Evolutionary conservation across 2,329 filamentous ascomycete species (phyloP).

Genomic region (Sporothrix euskadiensis): DNA sequence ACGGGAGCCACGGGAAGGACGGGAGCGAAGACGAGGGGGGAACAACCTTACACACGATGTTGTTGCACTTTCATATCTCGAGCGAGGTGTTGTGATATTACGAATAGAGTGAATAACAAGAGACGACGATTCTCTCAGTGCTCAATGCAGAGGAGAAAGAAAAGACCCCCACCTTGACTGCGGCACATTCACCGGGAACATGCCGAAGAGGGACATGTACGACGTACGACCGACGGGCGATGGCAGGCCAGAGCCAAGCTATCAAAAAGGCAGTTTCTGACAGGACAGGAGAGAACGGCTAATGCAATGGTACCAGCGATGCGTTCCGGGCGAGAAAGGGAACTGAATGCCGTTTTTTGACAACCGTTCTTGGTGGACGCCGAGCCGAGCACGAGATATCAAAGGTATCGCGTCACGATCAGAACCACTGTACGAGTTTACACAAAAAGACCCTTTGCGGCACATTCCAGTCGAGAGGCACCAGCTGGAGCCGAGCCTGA

Average conservation of each 20-base stretch:
- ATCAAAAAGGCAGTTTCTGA: slow-evolving; percentile 3
- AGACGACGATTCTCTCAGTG: background rate
- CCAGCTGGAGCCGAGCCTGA: background rate
- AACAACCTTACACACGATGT: background rate
- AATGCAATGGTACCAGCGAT: slow-evolving; percentile 17
- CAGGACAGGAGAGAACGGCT: background rate
- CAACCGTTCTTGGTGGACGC: background rate
- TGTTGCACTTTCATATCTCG: slow-evolving; percentile 1
- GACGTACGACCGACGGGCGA: slow-evolving; percentile 15
- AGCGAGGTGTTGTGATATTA: slow-evolving; percentile 1
- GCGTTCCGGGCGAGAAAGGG: background rate
- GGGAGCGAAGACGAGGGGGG: background rate
- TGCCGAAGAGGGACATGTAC: slow-evolving; percentile 22
- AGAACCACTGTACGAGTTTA: background rate
- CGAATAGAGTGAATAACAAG: background rate
- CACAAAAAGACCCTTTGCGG: background rate
- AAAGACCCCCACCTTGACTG: background rate
- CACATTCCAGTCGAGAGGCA: slow-evolving; percentile 7
- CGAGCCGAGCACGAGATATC: slow-evolving; percentile 4
- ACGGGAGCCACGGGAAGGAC: slow-evolving; percentile 8
- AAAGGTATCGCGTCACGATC: background rate
- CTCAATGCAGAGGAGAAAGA: background rate
- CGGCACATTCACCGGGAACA: slow-evolving; percentile 18
- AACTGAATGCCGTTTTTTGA: background rate
- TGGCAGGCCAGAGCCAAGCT: slow-evolving; percentile 5